Evolutionary conservation across 1,284 basidiomycete species (phyloP), one percentile per base, ranked within the genome.

Genomic region (Stygiomarasmius scandens): DNA sequence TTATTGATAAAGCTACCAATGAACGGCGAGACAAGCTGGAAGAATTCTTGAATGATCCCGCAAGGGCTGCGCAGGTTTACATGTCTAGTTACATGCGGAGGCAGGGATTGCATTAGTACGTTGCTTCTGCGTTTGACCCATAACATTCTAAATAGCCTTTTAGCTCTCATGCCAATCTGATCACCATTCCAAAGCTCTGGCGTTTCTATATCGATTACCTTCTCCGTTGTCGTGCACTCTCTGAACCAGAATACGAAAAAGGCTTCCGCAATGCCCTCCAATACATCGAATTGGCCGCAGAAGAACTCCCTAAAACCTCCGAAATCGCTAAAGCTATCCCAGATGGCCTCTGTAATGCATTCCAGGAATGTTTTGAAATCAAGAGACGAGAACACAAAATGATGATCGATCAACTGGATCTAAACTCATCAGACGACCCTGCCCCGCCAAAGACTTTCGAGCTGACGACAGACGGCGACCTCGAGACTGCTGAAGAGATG

Each of bases 301-400:
- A 71, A 16, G 86, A 91, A 66, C 79, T 92, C 1, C 84, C 84
- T 1, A 63, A 77, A 48, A 84, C 83, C 1, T 77, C 79, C 55
- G 73, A 76, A 56, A 72, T 89, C 24, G 81, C 81, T 11, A 75
- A 78, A 54, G 66, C 74, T 9, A 66, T 88, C 14, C 85, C 87
- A 0, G 89, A 90, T 58, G 66, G 68, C 11, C 78, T 88, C 57
- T 77, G 78, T 55, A 65, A 65, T 24, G 83, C 78, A 1, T 82
- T 80, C 56, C 70, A 70, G 34, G 69, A 69, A 2, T 69, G 75
- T 45, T 89, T 56, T 36, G 49, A 32, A 2, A 29, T 61, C 14
- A 27, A 43, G 29, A 29, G 22, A 10, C 29, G 49, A n/a, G 41
- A 56, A 19, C 27, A 38, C 12, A 20, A 32, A 41, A 5, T 20